Percentiles rank a stretch among this genome's conserved stretches.
These are phyloP conservation scores for Westerdykella ornata DNA, from an alignment of 2,329 filamentous ascomycete species.

Conservation along the genomic window DNA sequence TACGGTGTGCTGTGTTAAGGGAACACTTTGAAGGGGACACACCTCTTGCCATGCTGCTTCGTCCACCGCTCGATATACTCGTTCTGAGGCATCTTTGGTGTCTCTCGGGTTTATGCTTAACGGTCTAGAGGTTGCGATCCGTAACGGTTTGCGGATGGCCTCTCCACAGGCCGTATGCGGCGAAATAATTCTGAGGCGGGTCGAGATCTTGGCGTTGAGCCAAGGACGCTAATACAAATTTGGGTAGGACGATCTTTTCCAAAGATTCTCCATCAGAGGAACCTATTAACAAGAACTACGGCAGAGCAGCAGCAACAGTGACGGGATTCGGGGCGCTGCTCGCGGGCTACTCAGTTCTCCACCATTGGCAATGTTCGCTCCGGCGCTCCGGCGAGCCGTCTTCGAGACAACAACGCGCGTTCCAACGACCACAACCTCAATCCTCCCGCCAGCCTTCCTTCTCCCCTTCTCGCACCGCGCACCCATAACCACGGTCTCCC, in stretches of 20 bases:
- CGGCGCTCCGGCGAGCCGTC: constrained; percentile 57
- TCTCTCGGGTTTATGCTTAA: not conserved
- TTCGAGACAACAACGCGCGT: constrained; percentile 49
- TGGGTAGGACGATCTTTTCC: not conserved
- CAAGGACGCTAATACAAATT: not conserved
- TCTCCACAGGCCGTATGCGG: constrained; percentile 3
- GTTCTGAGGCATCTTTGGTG: constrained; percentile 63
- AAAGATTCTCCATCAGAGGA: constrained; percentile 7
- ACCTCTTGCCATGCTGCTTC: constrained; percentile 48
- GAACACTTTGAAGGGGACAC: not conserved
- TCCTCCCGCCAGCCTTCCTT: constrained; percentile 48
- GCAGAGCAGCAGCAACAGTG: constrained; percentile 3
- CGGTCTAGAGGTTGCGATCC: constrained; percentile 6
- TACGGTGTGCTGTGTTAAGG: not conserved
- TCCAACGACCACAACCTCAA: constrained; percentile 6
- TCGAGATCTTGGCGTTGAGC: constrained; percentile 10
- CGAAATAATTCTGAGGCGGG: constrained; percentile 1
- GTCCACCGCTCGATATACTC: constrained; percentile 70
- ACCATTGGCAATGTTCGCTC: constrained; percentile 37
- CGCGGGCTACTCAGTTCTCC: not conserved
- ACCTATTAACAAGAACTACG: constrained; percentile 7
- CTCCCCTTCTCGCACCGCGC: constrained; percentile 44
- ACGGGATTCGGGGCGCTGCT: not conserved
- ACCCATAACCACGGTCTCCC: constrained; percentile 39
- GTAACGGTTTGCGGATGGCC: not conserved